Evolutionary conservation across 192 early-diverging fungal genomes (phyloP).

Genomic region (Entomortierella chlamydospora): DNA sequence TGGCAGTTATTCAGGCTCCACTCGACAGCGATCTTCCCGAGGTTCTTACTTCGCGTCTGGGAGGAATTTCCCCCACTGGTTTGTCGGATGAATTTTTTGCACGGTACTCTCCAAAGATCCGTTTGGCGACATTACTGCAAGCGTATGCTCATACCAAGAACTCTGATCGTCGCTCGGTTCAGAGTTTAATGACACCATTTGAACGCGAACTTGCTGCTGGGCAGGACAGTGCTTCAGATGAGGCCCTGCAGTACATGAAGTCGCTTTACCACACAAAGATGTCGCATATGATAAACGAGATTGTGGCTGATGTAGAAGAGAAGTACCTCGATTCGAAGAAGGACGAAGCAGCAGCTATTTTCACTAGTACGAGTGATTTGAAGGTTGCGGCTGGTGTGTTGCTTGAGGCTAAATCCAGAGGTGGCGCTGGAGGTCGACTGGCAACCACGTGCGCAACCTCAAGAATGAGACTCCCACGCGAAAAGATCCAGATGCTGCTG

Average conservation of each 20-base stretch:
- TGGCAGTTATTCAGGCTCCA: constrained; percentile 31
- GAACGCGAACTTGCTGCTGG: constrained; percentile 4
- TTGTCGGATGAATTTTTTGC: constrained; percentile 47
- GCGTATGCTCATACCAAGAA: constrained; percentile 55
- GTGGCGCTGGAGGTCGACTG: constrained; percentile 23
- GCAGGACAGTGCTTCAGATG: neutral
- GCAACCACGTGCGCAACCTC: constrained; percentile 30
- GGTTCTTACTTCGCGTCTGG: constrained; percentile 6
- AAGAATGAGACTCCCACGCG: constrained; percentile 22
- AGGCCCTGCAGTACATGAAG: constrained; percentile 23
- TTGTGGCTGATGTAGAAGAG: constrained; percentile 20
- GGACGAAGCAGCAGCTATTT: constrained; percentile 20
- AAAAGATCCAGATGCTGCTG: constrained; percentile 56
- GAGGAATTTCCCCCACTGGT: neutral
- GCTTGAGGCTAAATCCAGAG: constrained; percentile 37
- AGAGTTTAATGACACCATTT: constrained; percentile 47
- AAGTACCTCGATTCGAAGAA: constrained; percentile 20
- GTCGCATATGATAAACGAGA: constrained; percentile 18
- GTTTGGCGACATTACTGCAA: constrained; percentile 53
- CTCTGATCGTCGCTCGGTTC: constrained; percentile 34
- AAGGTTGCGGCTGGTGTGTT: constrained; percentile 54
- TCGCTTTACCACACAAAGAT: constrained; percentile 38
- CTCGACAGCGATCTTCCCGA: neutral
- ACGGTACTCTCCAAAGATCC: constrained; percentile 30
- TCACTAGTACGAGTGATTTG: constrained; percentile 18